Conservation (phyloP, 164 flowering plant genomes). For the Magnolia changhungtana region DNA sequence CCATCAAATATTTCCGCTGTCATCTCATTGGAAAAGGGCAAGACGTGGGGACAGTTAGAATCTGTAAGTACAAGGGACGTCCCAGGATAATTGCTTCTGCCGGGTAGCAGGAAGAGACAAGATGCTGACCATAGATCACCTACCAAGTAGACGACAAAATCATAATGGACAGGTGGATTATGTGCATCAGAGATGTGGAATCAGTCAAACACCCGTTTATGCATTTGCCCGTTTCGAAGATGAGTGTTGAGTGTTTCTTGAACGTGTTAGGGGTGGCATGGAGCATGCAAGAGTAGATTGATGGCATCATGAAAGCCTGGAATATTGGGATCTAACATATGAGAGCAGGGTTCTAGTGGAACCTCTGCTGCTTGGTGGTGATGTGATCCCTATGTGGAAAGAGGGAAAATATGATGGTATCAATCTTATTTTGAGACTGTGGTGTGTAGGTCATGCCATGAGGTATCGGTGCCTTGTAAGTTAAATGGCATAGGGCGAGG, state of each 20-base stretch:
- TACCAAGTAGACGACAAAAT: background rate
- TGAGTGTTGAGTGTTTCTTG: background rate
- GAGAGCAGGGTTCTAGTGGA: background rate
- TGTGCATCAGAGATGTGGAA: no score
- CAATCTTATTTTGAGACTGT: no score
- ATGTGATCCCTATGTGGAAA: no score
- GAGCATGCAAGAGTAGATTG: background rate
- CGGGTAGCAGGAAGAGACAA: background rate
- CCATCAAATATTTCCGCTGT: background rate
- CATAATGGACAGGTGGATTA: background rate
- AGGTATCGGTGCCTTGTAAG: no score
- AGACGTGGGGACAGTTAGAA: background rate
- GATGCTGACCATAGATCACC: background rate
- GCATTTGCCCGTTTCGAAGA: background rate
- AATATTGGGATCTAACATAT: background rate
- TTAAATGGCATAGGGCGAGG: no score
- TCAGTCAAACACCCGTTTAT: background rate
- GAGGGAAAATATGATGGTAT: no score
- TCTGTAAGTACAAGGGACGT: background rate
- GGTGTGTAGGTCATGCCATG: no score
- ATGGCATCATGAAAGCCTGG: background rate
- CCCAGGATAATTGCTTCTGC: background rate
- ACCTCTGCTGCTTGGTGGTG: background rate
- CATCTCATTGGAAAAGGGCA: background rate
- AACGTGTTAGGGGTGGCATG: background rate